A percentile compares a stretch with the other conserved stretches of the same genome.
These are phyloP conservation scores for Alternaria sp. DNA, from an alignment of 2,329 filamentous ascomycete genomes.

Conservation along the genomic window DNA sequence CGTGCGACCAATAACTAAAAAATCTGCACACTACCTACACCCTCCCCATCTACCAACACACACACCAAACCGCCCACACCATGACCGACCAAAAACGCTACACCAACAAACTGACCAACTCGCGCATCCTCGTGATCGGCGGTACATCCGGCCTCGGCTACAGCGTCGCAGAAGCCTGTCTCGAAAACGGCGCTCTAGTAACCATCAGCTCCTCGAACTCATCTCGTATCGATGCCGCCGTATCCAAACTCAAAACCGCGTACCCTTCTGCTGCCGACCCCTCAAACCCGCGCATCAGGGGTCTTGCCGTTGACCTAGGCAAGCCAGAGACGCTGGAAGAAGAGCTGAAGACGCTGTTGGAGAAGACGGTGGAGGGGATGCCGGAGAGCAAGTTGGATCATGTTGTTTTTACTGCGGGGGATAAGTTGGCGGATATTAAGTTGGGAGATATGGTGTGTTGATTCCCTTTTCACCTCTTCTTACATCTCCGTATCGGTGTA, in stretches of 20 bases:
- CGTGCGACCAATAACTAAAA: not conserved
- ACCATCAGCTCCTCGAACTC: constrained; percentile 66
- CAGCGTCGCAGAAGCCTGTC: constrained; percentile 63
- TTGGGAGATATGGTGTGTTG: constrained; percentile 48
- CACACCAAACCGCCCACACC: not conserved
- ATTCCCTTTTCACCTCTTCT: no score
- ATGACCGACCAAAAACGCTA: constrained; percentile 53
- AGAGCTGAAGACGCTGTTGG: constrained; percentile 57
- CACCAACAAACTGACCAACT: constrained; percentile 55
- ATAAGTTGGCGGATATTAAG: constrained; percentile 50
- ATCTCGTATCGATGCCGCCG: constrained; percentile 56
- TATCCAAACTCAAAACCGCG: constrained; percentile 52
- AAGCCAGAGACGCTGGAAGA: constrained; percentile 54
- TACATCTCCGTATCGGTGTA: not conserved
- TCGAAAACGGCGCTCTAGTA: constrained; percentile 64
- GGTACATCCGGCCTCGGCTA: constrained; percentile 70
- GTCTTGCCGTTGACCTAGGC: constrained; percentile 58
- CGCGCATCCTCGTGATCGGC: constrained; percentile 66
- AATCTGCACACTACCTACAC: not conserved
- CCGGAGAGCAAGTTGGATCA: constrained; percentile 57
- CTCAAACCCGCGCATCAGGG: constrained; percentile 45
- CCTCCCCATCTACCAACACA: not conserved
- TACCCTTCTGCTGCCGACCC: constrained; percentile 49
- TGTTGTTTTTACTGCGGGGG: constrained; percentile 64
- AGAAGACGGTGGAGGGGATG: constrained; percentile 39